Conservation (phyloP, 331 rosid species). For the Malus hybrid region DNA sequence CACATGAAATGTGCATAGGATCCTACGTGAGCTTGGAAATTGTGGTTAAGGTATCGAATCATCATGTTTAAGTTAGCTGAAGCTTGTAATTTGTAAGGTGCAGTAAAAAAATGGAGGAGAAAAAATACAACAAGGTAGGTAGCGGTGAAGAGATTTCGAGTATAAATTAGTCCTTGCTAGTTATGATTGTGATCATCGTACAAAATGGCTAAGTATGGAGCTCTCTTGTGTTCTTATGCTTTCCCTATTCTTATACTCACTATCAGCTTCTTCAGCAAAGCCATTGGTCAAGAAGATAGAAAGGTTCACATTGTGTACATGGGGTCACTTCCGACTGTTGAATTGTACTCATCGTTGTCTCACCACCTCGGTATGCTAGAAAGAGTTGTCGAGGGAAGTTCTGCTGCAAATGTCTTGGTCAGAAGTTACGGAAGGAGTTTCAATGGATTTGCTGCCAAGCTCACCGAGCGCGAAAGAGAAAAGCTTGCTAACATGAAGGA, state of each 20-base stretch:
- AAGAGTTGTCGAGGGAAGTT: not conserved
- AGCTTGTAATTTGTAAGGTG: too few species aligned
- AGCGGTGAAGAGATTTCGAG: too few species aligned
- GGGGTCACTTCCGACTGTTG: not conserved
- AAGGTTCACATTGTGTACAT: constrained; percentile 12
- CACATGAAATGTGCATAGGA: too few species aligned
- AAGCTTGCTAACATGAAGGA: too few species aligned
- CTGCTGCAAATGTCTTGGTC: not conserved
- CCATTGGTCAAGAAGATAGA: not conserved
- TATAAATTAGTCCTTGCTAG: not conserved
- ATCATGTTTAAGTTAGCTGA: too few species aligned
- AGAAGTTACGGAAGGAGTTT: constrained; percentile 14
- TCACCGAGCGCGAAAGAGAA: constrained; percentile 10
- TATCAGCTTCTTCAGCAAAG: not conserved
- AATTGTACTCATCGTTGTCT: constrained; percentile 10
- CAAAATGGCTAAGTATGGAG: not conserved
- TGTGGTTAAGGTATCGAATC: too few species aligned
- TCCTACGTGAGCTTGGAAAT: too few species aligned
- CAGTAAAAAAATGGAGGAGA: too few species aligned
- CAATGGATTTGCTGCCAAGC: constrained; percentile 38
- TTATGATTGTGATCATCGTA: not conserved
- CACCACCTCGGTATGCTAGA: constrained; percentile 24
- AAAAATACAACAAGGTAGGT: too few species aligned
- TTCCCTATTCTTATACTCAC: not conserved
- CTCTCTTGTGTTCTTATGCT: not conserved